These are phyloP conservation scores for Microascus cirrosus DNA, from an alignment of 2,329 filamentous ascomycete genomes.

Conservation along the genomic window DNA sequence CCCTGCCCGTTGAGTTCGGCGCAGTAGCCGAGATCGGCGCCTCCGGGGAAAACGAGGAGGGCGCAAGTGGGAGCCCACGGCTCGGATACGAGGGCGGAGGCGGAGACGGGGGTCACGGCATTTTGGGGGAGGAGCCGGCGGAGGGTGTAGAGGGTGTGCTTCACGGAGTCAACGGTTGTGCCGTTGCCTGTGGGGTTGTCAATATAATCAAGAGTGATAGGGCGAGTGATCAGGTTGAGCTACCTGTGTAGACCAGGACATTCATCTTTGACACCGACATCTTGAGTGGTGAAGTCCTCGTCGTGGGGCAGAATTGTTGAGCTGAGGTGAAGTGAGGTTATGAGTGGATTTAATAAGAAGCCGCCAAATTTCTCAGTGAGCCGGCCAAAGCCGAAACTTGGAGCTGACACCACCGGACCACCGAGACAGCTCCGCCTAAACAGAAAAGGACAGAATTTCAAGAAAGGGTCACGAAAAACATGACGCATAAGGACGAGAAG, in stretches of 20 bases:
- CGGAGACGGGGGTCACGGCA: constrained; percentile 77
- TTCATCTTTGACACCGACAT: constrained; percentile 71
- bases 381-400: not conserved
- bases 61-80: constrained; percentile 84
- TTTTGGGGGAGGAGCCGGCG: constrained; percentile 82
- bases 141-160: constrained; percentile 79
- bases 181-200: constrained; percentile 52
- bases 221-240: constrained; percentile 8
- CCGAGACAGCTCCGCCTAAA: not conserved
- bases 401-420: not conserved
- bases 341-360: not conserved
- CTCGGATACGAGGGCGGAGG: constrained; percentile 73
- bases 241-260: constrained; percentile 86
- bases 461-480: not conserved
- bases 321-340: not conserved
- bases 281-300: not conserved
- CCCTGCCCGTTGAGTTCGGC: constrained; percentile 77
- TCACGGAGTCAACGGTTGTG: constrained; percentile 77
- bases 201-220: constrained; percentile 5
- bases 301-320: not conserved
- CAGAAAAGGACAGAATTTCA: not conserved
- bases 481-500: constrained; percentile 20
- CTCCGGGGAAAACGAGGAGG: constrained; percentile 82
- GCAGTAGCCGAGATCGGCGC: constrained; percentile 89
- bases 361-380: constrained; percentile 31